phyloP scores from a whole-genome alignment of 2,329 filamentous ascomycete species.

The Hysterium pulicare region DNA sequence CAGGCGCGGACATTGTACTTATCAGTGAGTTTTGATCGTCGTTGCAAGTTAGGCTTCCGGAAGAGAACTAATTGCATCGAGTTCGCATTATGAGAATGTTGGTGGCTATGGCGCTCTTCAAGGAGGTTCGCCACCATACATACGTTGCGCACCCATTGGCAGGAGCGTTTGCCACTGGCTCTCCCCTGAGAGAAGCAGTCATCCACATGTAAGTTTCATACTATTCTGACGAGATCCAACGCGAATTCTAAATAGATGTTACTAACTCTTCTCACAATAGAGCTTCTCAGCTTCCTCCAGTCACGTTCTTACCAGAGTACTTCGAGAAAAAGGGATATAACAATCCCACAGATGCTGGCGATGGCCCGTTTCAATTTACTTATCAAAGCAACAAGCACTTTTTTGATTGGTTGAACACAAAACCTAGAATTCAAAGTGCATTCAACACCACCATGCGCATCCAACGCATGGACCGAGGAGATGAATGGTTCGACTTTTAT shows the following conservation, averaged over 20 bases:
- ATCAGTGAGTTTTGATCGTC: slow-evolving; percentile 6
- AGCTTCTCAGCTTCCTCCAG: slow-evolving; percentile 7
- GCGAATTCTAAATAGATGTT: no score
- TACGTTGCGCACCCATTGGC: slow-evolving; percentile 7
- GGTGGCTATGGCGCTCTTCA: slow-evolving; percentile 9
- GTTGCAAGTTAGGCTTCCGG: not conserved
- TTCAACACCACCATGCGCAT: slow-evolving; percentile 30
- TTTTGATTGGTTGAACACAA: slow-evolving; percentile 24
- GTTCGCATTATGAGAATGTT: slow-evolving; percentile 5
- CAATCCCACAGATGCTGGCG: slow-evolving; percentile 22
- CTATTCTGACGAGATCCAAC: no score
- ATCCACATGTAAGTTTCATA: no score
- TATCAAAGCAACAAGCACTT: slow-evolving; percentile 18
- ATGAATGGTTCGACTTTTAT: slow-evolving; percentile 13
- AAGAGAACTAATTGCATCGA: not conserved
- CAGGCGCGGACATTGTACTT: slow-evolving; percentile 8
- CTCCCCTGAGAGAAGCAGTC: slow-evolving; percentile 7
- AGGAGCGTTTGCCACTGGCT: slow-evolving; percentile 6
- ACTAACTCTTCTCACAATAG: slow-evolving; percentile 5
- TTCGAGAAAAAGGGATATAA: slow-evolving; percentile 26
- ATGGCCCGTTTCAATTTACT: slow-evolving; percentile 28
- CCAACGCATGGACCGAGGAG: slow-evolving; percentile 1
- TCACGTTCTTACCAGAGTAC: slow-evolving; percentile 20
- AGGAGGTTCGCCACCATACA: slow-evolving; percentile 1
- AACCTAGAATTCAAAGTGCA: slow-evolving; percentile 13